Conservation (phyloP, 192 early-diverging fungal genomes). For the Radiomyces spectabilis region DNA sequence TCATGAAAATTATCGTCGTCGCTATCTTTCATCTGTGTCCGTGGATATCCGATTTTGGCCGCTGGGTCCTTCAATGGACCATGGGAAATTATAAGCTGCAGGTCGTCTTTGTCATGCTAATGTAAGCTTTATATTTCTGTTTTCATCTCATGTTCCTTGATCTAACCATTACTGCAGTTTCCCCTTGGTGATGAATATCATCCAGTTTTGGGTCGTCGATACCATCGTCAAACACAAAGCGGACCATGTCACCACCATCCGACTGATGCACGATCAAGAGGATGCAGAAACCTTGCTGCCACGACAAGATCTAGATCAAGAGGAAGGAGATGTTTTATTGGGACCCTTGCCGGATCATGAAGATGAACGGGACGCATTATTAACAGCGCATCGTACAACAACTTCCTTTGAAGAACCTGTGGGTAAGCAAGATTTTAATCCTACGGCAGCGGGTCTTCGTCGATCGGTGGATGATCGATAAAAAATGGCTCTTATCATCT, state of each 20-base stretch:
- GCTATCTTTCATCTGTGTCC: constrained; percentile 55
- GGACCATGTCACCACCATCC: background rate
- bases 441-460: too few relatives aligned
- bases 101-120: constrained; percentile 74
- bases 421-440: too few relatives aligned
- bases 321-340: too few relatives aligned
- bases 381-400: too few relatives aligned
- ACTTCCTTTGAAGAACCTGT: too few relatives aligned
- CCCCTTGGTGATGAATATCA: constrained; percentile 74
- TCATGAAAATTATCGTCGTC: constrained; percentile 68
- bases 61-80: constrained; percentile 61
- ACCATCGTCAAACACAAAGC: constrained; percentile 55
- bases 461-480: too few relatives aligned
- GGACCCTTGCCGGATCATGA: too few relatives aligned
- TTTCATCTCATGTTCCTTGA: background rate
- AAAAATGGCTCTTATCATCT: background rate
- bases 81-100: constrained; percentile 46
- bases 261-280: background rate
- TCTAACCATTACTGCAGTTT: constrained; percentile 41
- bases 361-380: too few relatives aligned
- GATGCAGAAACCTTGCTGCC: background rate
- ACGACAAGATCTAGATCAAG: too few relatives aligned
- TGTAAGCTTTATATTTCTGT: constrained; percentile 23
- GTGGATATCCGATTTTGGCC: constrained; percentile 53
- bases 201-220: constrained; percentile 69